phyloP scores from a whole-genome alignment of 73 alveolate species.

The Symbiodinium natans region DNA sequence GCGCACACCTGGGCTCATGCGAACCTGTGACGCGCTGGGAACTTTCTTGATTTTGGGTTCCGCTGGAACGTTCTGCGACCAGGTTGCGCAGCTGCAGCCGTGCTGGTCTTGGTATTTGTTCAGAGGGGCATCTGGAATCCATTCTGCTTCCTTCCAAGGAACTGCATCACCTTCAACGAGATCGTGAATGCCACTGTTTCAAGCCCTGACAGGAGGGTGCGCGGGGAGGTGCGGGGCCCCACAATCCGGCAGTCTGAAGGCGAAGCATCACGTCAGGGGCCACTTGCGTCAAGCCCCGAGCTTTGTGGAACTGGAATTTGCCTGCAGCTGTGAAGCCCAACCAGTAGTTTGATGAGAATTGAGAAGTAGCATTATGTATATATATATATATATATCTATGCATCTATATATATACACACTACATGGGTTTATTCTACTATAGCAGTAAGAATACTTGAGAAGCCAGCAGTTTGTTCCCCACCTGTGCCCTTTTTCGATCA shows the following conservation, averaged over 20 bases:
- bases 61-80: not conserved
- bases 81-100: slow-evolving; percentile 19
- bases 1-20: too few relatives aligned
- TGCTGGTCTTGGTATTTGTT: not conserved
- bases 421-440: not conserved
- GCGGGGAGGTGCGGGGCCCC: slow-evolving; percentile 36
- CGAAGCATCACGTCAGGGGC: not conserved
- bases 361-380: not conserved
- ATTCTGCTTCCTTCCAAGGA: not conserved
- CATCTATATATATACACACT: not conserved
- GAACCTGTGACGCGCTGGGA: too few relatives aligned
- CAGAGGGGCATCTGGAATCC: not conserved
- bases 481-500: too few relatives aligned
- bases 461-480: too few relatives aligned
- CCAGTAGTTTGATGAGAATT: not conserved
- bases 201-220: slow-evolving; percentile 50
- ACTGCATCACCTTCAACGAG: slow-evolving; percentile 93
- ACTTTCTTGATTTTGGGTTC: too few relatives aligned
- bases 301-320: not conserved
- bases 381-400: not conserved
- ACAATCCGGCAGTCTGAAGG: not conserved
- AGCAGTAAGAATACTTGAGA: too few relatives aligned
- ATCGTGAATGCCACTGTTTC: slow-evolving; percentile 84
- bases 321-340: not conserved
- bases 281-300: not conserved